A percentile compares a stretch with the other conserved stretches of the same genome.
phyloP scores from a whole-genome alignment of 768 basidiomycete species.

The Mycena rosella region DNA sequence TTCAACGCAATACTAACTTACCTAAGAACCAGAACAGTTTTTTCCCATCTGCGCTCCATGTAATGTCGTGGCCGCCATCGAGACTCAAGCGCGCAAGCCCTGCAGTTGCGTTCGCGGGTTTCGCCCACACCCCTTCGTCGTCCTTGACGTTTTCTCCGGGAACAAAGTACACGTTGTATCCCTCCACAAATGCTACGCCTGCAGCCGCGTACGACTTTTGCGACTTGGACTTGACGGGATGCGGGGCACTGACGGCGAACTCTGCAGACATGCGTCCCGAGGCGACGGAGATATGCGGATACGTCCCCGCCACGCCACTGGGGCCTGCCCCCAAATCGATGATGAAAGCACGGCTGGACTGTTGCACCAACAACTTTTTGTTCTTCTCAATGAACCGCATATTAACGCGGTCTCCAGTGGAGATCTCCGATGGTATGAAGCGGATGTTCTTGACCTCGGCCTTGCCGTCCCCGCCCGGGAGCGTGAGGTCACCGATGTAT shows the following conservation, averaged over 20 bases:
- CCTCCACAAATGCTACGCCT: slow-evolving; percentile 75
- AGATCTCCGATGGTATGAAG: slow-evolving; percentile 66
- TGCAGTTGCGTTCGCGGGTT: slow-evolving; percentile 74
- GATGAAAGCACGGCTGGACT: slow-evolving; percentile 60
- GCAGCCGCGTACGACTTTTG: slow-evolving; percentile 42
- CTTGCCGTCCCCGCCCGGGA: slow-evolving; percentile 52
- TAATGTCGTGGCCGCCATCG: slow-evolving; percentile 81
- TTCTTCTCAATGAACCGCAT: slow-evolving; percentile 69
- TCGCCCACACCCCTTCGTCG: slow-evolving; percentile 71
- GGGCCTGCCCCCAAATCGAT: slow-evolving; percentile 63
- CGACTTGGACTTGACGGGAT: slow-evolving; percentile 9
- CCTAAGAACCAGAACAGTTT: slow-evolving; percentile 83
- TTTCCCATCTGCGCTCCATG: slow-evolving; percentile 73
- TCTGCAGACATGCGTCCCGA: slow-evolving; percentile 71
- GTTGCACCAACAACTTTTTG: slow-evolving; percentile 71
- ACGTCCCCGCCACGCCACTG: slow-evolving; percentile 59
- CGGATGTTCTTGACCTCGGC: slow-evolving; percentile 62
- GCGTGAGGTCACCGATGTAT: slow-evolving; percentile 70
- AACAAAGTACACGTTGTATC: slow-evolving; percentile 74
- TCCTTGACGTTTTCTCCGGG: slow-evolving; percentile 55
- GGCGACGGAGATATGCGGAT: slow-evolving; percentile 61
- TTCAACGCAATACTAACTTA: slow-evolving; percentile 43
- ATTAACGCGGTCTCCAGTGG: slow-evolving; percentile 57
- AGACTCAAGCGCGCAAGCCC: slow-evolving; percentile 73
- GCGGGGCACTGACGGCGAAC: slow-evolving; percentile 58